Evolutionary conservation across 139 green algal species (phyloP).

Genomic region (Auxenochlorella pyrenoidosa): DNA sequence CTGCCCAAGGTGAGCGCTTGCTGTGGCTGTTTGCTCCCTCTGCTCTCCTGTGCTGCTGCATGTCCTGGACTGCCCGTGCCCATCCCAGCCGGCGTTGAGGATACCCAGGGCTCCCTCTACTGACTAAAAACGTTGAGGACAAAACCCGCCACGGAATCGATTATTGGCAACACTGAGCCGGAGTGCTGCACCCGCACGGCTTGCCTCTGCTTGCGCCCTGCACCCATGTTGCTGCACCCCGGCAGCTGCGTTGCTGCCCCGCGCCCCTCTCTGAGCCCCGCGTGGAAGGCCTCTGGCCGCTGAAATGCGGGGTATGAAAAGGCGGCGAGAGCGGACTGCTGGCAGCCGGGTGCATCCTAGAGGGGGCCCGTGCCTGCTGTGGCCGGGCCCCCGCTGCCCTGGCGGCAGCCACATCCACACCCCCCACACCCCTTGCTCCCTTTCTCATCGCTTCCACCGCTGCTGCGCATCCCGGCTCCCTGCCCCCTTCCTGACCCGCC

Average conservation of each 20-base stretch:
- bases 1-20: too few relatives aligned
- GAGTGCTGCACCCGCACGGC: neutral
- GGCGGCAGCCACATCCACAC: neutral
- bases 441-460: neutral
- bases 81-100: conserved; percentile 31
- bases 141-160: conserved; percentile 60
- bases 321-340: conserved; percentile 24
- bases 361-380: neutral
- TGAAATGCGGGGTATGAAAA: conserved; percentile 43
- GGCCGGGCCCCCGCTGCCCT: neutral
- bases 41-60: neutral
- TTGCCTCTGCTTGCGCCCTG: neutral
- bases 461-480: too few relatives aligned
- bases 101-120: conserved; percentile 60
- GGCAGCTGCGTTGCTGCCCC: neutral
- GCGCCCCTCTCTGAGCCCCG: conserved; percentile 48
- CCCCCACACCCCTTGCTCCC: too few relatives aligned
- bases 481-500: too few relatives aligned
- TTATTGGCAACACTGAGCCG: conserved; percentile 47
- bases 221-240: neutral
- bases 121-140: conserved; percentile 47
- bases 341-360: neutral
- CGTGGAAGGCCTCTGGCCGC: neutral
- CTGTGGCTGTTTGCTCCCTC: too few relatives aligned
- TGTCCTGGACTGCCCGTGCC: neutral